Percentiles rank a stretch among this genome's conserved stretches.
phyloP scores from a whole-genome alignment of 2,329 filamentous ascomycete genomes.

The Macrophomina phaseolina region DNA sequence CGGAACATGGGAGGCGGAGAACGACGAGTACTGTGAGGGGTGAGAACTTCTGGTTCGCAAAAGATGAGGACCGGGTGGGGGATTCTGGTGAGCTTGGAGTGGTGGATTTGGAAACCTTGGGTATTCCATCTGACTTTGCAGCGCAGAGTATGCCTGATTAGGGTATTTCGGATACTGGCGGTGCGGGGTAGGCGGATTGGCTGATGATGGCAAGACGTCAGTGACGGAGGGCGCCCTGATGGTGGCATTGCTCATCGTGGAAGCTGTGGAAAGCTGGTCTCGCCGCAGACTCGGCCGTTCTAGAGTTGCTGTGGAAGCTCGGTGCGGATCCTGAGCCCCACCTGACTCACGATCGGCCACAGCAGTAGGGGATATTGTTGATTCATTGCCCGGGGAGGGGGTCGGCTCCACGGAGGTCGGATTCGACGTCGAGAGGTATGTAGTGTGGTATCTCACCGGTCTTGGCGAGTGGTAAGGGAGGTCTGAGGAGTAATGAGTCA shows the following conservation, averaged over 20 bases:
- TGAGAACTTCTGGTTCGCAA: constrained; percentile 50
- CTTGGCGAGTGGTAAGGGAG: constrained; percentile 48
- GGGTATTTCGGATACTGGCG: constrained; percentile 48
- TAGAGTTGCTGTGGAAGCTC: constrained; percentile 21
- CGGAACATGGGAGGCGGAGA: constrained; percentile 39
- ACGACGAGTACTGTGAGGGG: constrained; percentile 46
- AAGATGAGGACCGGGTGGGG: constrained; percentile 43
- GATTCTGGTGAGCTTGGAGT: constrained; percentile 29
- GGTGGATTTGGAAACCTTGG: constrained; percentile 30
- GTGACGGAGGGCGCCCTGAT: constrained; percentile 43
- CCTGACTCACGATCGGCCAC: constrained; percentile 23
- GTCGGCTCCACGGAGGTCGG: constrained; percentile 40
- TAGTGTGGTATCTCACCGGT: constrained; percentile 42
- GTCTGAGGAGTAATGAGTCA: constrained; percentile 37
- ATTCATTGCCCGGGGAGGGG: constrained; percentile 39
- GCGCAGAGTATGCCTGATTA: constrained; percentile 57
- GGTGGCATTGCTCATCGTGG: constrained; percentile 49
- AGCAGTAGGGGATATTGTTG: constrained; percentile 35
- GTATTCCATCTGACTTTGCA: constrained; percentile 52
- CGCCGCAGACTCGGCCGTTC: constrained; percentile 48
- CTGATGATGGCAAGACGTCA: constrained; percentile 29
- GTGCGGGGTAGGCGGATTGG: constrained; percentile 1
- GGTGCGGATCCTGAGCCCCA: constrained; percentile 25
- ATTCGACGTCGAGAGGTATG: constrained; percentile 39
- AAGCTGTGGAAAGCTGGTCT: constrained; percentile 47